phyloP scores from a whole-genome alignment of 306 rosid species.

The Mimosa pudica region DNA sequence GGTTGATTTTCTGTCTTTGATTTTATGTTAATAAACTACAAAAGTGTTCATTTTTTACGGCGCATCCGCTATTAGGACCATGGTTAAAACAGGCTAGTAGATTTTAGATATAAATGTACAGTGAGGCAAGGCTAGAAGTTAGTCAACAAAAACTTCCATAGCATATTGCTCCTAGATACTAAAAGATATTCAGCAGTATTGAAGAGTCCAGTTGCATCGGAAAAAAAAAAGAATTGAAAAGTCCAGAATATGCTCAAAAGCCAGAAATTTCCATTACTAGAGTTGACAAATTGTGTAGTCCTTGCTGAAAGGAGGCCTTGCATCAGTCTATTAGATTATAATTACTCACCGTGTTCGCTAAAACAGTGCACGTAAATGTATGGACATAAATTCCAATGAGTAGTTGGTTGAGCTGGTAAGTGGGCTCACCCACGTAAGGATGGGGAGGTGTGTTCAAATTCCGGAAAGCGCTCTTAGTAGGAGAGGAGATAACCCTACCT shows the following conservation, averaged over 20 bases:
- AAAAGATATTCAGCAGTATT: neutral
- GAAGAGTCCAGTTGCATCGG: too few relatives aligned
- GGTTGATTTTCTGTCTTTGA: slow-evolving; percentile 26
- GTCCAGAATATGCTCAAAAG: slow-evolving; percentile 18
- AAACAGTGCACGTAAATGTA: slow-evolving; percentile 19
- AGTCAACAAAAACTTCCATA: slow-evolving; percentile 5
- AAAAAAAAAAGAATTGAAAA: neutral
- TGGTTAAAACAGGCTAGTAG: slow-evolving; percentile 20
- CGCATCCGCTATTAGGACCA: slow-evolving; percentile 17
- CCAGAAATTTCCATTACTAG: too few relatives aligned
- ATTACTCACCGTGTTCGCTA: neutral
- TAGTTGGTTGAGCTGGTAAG: too few relatives aligned
- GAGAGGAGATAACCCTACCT: too few relatives aligned
- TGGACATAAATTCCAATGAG: neutral
- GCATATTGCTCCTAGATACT: neutral
- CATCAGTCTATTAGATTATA: slow-evolving; percentile 27
- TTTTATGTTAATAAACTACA: slow-evolving; percentile 9
- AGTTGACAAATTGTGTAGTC: slow-evolving; percentile 5
- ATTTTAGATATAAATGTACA: slow-evolving; percentile 17
- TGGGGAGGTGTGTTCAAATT: too few relatives aligned
- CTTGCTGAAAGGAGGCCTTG: slow-evolving; percentile 4
- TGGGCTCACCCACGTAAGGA: too few relatives aligned
- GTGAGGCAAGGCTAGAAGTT: slow-evolving; percentile 18
- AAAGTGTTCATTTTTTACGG: neutral
- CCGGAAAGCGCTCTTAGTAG: too few relatives aligned